Conservation (phyloP, 1,139 yeast species). For the Wickerhamiella pararugosa region DNA sequence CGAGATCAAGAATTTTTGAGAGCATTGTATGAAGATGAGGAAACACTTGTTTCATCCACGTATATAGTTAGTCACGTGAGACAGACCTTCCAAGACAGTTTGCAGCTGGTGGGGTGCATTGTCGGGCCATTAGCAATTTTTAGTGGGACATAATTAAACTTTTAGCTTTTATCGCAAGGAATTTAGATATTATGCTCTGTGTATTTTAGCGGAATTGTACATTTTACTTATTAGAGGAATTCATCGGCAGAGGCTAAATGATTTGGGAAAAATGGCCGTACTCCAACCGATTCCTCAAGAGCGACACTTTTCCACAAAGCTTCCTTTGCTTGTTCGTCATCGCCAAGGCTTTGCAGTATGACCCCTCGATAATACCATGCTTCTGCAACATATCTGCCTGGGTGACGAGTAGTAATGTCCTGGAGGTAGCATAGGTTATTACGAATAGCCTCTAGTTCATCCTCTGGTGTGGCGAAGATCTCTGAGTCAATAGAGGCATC, state of each 20-base stretch:
- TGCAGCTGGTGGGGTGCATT: neutral
- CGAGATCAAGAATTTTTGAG: neutral
- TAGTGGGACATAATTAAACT: too few relatives aligned
- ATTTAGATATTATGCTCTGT: too few relatives aligned
- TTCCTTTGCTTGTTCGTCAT: slow-evolving; percentile 35
- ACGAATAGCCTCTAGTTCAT: slow-evolving; percentile 48
- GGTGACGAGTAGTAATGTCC: slow-evolving; percentile 34
- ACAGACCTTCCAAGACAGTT: neutral
- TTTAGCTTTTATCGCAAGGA: too few relatives aligned
- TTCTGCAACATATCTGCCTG: slow-evolving; percentile 48
- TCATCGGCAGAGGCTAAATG: neutral
- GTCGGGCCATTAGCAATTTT: too few relatives aligned
- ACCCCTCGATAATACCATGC: slow-evolving; percentile 59
- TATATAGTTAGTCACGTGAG: neutral
- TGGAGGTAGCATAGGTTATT: slow-evolving; percentile 52
- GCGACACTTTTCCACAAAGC: slow-evolving; percentile 55
- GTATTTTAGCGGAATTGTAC: too few relatives aligned
- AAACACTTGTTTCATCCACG: neutral
- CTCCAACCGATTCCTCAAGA: slow-evolving; percentile 53
- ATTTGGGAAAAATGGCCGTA: slow-evolving; percentile 28
- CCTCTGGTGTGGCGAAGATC: slow-evolving; percentile 33
- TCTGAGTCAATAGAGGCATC: slow-evolving; percentile 6
- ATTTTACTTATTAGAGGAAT: too few relatives aligned
- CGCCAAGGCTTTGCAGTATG: slow-evolving; percentile 49
- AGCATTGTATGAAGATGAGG: neutral